phyloP scores from a whole-genome alignment of 1,139 yeast species.

The Suhomyces bribrorum region DNA sequence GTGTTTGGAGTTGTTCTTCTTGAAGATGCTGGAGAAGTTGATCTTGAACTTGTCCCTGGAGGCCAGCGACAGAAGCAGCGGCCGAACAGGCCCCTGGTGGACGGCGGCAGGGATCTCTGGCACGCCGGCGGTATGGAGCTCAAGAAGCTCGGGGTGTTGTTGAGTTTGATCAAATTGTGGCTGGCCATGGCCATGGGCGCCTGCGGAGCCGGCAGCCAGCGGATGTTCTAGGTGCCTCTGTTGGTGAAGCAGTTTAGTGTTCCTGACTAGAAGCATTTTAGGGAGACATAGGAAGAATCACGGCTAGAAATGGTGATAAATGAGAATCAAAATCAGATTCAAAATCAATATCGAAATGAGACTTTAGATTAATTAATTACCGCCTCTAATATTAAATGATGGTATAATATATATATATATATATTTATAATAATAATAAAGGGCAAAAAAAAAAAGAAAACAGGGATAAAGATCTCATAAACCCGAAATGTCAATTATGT shows the following conservation, averaged over 20 bases:
- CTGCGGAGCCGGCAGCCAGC: not conserved
- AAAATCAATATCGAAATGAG: too few relatives aligned
- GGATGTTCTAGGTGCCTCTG: constrained; percentile 3
- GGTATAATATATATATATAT: too few relatives aligned
- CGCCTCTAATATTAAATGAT: too few relatives aligned
- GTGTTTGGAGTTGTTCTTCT: constrained; percentile 7
- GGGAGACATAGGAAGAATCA: not conserved
- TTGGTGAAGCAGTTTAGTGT: constrained; percentile 8
- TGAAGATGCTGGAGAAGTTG: constrained; percentile 16
- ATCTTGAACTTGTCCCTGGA: constrained; percentile 13
- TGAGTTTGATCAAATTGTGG: not conserved
- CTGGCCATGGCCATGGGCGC: not conserved
- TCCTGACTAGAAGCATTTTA: constrained; percentile 9
- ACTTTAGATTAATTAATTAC: too few relatives aligned
- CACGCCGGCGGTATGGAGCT: not conserved
- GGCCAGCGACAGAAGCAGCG: not conserved
- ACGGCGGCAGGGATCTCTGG: not conserved
- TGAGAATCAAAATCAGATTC: not conserved
- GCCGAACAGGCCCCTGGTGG: not conserved
- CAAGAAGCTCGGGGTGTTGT: not conserved
- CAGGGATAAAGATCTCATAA: too few relatives aligned
- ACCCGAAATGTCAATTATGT: too few relatives aligned
- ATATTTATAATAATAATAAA: too few relatives aligned
- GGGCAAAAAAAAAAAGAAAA: too few relatives aligned
- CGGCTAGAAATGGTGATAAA: not conserved